phyloP scores from a whole-genome alignment of 208 protist genomes.

The Trypanosoma congolense region DNA sequence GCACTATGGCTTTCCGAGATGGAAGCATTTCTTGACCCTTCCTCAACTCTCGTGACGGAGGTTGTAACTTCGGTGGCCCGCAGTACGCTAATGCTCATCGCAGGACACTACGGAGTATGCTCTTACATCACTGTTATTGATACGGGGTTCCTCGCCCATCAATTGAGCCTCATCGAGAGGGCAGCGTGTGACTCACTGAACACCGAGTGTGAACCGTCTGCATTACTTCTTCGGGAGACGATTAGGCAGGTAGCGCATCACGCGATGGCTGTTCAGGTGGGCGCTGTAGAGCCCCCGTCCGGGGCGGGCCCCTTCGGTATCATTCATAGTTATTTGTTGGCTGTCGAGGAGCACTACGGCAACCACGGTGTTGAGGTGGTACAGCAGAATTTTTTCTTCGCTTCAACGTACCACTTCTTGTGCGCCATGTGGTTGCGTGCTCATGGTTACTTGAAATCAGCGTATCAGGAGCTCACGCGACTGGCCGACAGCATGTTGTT shows the following conservation, averaged over 20 bases:
- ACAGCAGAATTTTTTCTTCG: conserved; percentile 47
- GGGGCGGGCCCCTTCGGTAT: conserved; percentile 24
- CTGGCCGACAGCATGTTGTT: conserved; percentile 29
- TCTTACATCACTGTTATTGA: conserved; percentile 27
- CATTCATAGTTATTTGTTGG: conserved; percentile 28
- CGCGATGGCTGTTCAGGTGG: conserved; percentile 43
- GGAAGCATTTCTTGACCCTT: conserved; percentile 39
- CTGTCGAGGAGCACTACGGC: conserved; percentile 40
- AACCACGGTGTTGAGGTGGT: conserved; percentile 14
- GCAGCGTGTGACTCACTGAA: conserved; percentile 17
- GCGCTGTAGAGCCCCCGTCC: conserved; percentile 17
- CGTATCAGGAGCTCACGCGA: conserved; percentile 48
- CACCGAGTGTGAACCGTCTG: conserved; percentile 5
- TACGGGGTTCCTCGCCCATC: conserved; percentile 12
- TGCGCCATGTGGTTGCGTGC: conserved; percentile 31
- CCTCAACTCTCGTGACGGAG: conserved; percentile 23
- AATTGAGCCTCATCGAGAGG: conserved; percentile 34
- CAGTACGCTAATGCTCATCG: conserved; percentile 53
- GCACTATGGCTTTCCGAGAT: conserved; percentile 55
- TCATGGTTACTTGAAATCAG: conserved; percentile 50
- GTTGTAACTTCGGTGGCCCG: conserved; percentile 37
- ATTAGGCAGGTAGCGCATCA: conserved; percentile 51
- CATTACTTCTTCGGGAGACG: conserved; percentile 29
- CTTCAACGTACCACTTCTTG: conserved; percentile 39
- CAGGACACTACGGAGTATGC: conserved; percentile 59